A percentile compares a stretch with the other conserved stretches of the same genome.
These are phyloP conservation scores for Seiridium cupressi DNA, from an alignment of 2,329 filamentous ascomycete genomes.

Conservation along the genomic window DNA sequence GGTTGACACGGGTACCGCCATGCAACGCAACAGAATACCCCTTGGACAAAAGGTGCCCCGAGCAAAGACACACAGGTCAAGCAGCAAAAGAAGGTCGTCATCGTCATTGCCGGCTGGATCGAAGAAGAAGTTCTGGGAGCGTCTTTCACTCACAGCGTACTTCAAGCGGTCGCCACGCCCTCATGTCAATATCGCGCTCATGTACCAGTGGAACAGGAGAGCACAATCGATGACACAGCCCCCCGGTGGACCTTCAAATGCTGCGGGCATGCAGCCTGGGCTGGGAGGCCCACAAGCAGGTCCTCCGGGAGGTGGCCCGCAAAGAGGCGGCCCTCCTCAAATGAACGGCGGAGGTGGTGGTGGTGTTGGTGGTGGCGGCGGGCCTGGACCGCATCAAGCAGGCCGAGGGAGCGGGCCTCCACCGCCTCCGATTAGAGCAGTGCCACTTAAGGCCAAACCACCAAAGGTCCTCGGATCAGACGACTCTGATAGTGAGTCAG, in stretches of 20 bases:
- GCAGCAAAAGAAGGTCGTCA: constrained; percentile 5
- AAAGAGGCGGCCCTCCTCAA: not conserved
- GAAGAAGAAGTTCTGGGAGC: constrained; percentile 34
- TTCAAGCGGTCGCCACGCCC: constrained; percentile 39
- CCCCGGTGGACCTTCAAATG: not conserved
- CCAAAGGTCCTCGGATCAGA: too few relatives aligned
- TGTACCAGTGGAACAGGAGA: constrained; percentile 18
- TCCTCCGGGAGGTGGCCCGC: not conserved
- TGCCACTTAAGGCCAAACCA: too few relatives aligned
- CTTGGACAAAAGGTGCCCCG: not conserved
- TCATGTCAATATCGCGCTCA: constrained; percentile 23
- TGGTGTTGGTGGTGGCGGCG: not conserved
- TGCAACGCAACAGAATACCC: not conserved
- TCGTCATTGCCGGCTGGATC: not conserved
- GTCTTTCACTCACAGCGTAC: constrained; percentile 42
- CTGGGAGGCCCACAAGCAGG: not conserved
- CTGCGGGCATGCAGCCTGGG: not conserved
- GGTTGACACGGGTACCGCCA: constrained; percentile 17
- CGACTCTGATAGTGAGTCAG: not conserved
- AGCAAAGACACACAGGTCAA: not conserved
- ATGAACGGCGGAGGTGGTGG: too few relatives aligned
- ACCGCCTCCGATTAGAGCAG: not conserved
- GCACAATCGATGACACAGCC: not conserved
- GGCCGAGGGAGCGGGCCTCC: not conserved
- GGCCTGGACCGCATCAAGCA: not conserved